Conservation (phyloP, 2,329 filamentous ascomycete genomes). For the Fusarium lyarnte region DNA sequence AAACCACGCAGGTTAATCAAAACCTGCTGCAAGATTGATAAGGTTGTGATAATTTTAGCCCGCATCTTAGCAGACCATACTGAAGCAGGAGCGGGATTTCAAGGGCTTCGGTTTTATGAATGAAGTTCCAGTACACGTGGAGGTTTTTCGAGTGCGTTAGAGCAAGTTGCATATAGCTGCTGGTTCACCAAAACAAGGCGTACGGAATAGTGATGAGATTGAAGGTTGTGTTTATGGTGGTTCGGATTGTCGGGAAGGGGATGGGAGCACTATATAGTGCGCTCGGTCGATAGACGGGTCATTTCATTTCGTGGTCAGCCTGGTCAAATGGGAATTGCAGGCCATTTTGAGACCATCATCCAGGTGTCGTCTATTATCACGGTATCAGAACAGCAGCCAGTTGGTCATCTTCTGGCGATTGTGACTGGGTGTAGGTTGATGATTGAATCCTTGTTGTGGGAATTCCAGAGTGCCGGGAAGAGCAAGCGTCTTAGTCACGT, state of each 20-base stretch:
- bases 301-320: slow-evolving; percentile 13
- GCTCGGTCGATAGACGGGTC: not conserved
- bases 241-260: slow-evolving; percentile 35
- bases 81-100: slow-evolving; percentile 5
- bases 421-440: slow-evolving; percentile 37
- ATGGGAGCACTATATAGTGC: slow-evolving; percentile 4
- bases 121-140: not conserved
- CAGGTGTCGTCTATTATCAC: slow-evolving; percentile 2
- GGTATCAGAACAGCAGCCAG: slow-evolving; percentile 8
- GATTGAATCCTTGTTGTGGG: slow-evolving; percentile 37
- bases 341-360: not conserved
- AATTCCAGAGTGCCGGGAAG: slow-evolving; percentile 22
- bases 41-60: not conserved
- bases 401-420: slow-evolving; percentile 27
- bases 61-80: slow-evolving; percentile 6
- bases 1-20: not conserved
- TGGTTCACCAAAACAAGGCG: not conserved
- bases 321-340: not conserved
- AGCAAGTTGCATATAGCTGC: not conserved
- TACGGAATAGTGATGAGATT: not conserved
- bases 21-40: not conserved
- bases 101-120: not conserved
- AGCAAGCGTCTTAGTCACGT: slow-evolving; percentile 34
- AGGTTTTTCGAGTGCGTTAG: not conserved
- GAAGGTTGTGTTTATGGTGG: slow-evolving; percentile 15